Evolutionary conservation across 768 basidiomycete genomes (phyloP), one percentile per base, ranked within the genome.

Genomic region (Leccinellum albellum): DNA sequence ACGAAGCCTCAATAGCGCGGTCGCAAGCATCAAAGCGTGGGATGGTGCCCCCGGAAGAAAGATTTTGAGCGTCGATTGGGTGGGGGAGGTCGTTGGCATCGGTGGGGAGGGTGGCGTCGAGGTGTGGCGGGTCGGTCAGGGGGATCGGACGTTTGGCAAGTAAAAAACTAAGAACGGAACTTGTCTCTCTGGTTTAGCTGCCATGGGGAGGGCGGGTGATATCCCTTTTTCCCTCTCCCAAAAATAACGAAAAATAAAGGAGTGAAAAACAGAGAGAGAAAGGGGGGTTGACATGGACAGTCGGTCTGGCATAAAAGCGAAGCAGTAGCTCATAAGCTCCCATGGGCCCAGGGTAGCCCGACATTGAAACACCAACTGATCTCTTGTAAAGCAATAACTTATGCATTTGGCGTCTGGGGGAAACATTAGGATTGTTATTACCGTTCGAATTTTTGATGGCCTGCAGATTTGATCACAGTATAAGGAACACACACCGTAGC

Each of bases 31-130:
- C 66, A 80, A 79, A 48, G 79, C 77, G 2, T 85, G 82, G 81
- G 80, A 83, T 7, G 79, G 79, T 3, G 64, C 13, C 0, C 4
- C 65, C 5, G 37, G n/a, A 6, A 75, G 78, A 66, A 88, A 88
- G 64, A 77, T 89, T 1, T 62, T 89, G 56, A 73, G 77, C 54
- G 75, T 85, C 23, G 83, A 86, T 66, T 84, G 83, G 86, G 76
- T 66, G 20, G 65, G 73, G 13, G 85, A 83, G 3, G 65, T 86
- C 9, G 77, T 85, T 0, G 82, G 78, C 29, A 73, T 86, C 28
- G 86, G 80, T 15, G 86, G 85, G 0, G 86, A 89, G 66, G 82
- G 81, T 23, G 87, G 86, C 0, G 68, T 87, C 56, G 84, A 83
- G 53, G 73, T 87, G 1, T 88, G 87, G 87, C 81, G 78, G 37